Evolutionary conservation across 352 stramenopile species (phyloP).

Genomic region (Hyaloperonospora brassicae): DNA sequence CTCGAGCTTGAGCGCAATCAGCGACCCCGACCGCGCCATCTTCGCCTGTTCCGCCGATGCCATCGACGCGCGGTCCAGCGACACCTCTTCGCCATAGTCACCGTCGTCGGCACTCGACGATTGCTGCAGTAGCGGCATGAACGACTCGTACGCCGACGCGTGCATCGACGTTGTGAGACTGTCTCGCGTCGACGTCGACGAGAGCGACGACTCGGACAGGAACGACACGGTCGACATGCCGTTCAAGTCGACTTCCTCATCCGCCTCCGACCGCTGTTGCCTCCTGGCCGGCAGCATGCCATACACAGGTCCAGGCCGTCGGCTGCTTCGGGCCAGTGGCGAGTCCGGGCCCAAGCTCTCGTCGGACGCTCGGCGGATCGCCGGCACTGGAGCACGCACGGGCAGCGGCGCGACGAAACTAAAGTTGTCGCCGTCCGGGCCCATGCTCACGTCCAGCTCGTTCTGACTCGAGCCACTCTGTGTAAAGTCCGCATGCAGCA

Average conservation of each 20-base stretch:
- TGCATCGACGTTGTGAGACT: conserved; percentile 11
- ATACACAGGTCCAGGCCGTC: conserved; percentile 29
- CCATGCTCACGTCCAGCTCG: conserved; percentile 21
- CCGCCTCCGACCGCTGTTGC: conserved; percentile 1
- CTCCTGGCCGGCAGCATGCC: conserved; percentile 16
- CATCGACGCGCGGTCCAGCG: conserved; percentile 20
- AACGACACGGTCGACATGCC: conserved; percentile 20
- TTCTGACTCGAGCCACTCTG: conserved; percentile 14
- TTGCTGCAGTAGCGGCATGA: conserved; percentile 24
- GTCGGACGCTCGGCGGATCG: neutral
- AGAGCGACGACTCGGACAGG: conserved; percentile 22
- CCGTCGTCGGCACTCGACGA: conserved; percentile 19
- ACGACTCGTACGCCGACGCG: conserved; percentile 18
- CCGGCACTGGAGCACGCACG: neutral
- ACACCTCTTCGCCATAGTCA: conserved; percentile 22
- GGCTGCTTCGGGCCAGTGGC: conserved; percentile 13
- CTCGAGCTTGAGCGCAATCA: conserved; percentile 33
- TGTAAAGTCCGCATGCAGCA: conserved; percentile 16
- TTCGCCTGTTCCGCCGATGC: conserved; percentile 20
- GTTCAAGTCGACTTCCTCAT: conserved; percentile 4
- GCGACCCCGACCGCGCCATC: conserved; percentile 23
- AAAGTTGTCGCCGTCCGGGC: conserved; percentile 6
- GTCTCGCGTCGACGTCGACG: conserved; percentile 20
- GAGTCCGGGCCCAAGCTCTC: conserved; percentile 18
- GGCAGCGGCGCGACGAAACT: neutral